Evolutionary conservation across 129 eudicot genomes (phyloP).

Genomic region (Scalesia atractyloides): DNA sequence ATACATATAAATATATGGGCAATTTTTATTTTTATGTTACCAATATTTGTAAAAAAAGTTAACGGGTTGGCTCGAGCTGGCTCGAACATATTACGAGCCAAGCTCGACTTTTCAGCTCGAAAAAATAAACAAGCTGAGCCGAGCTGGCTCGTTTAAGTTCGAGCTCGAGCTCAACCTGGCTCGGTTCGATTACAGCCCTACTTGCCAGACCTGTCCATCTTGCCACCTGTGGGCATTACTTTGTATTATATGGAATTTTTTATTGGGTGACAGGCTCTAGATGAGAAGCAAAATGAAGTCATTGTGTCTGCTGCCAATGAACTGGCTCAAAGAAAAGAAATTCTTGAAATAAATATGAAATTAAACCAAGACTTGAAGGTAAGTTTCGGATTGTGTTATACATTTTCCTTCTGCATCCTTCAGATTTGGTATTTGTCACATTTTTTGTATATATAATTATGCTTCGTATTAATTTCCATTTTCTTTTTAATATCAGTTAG

Average conservation of each 20-base stretch:
- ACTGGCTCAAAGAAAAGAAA: conserved; percentile 75
- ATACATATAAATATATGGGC: too few relatives aligned
- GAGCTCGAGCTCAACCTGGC: too few relatives aligned
- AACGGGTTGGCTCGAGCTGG: too few relatives aligned
- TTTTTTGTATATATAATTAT: background rate
- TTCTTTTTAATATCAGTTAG: background rate
- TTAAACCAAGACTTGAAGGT: conserved; percentile 84
- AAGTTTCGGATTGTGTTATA: background rate
- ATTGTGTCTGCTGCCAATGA: conserved; percentile 79
- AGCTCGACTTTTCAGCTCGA: too few relatives aligned
- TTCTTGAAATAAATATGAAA: conserved; percentile 76
- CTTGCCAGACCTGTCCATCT: conserved; percentile 12
- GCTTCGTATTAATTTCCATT: conserved; percentile 12
- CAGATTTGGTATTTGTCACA: background rate
- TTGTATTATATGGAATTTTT: conserved; percentile 6
- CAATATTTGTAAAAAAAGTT: too few relatives aligned
- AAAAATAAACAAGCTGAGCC: too few relatives aligned
- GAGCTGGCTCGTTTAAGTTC: too few relatives aligned
- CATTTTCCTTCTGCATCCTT: too few relatives aligned
- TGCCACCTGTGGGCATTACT: conserved; percentile 1
- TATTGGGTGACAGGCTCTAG: conserved; percentile 59
- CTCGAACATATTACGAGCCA: too few relatives aligned
- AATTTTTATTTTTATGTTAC: too few relatives aligned
- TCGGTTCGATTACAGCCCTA: too few relatives aligned
- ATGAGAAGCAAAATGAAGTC: conserved; percentile 86